These are phyloP conservation scores for Tilletiopsis washingtonensis DNA, from an alignment of 1,284 basidiomycete genomes.

Conservation along the genomic window DNA sequence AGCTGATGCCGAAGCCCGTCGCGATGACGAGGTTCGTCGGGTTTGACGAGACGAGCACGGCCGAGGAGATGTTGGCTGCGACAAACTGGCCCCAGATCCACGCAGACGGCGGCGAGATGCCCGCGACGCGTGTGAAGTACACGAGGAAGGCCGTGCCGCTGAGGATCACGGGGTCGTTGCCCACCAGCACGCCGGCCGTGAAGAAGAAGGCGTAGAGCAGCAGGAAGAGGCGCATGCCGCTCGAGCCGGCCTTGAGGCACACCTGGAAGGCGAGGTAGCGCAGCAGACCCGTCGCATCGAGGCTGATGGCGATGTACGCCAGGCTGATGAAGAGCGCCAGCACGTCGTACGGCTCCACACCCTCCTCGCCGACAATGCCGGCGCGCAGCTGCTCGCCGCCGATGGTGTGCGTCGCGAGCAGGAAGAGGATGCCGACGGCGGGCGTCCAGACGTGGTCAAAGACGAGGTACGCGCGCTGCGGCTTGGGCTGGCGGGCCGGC, in stretches of 20 bases:
- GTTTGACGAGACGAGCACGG: conserved; percentile 48
- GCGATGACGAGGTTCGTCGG: conserved; percentile 50
- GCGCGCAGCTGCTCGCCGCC: conserved; percentile 58
- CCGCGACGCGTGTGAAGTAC: conserved; percentile 70
- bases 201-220: conserved; percentile 76
- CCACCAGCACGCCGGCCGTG: conserved; percentile 67
- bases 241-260: conserved; percentile 43
- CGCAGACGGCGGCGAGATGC: conserved; percentile 56
- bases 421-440: conserved; percentile 65
- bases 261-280: conserved; percentile 81
- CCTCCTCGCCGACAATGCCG: conserved; percentile 63
- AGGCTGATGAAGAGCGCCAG: conserved; percentile 84
- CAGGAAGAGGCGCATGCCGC: conserved; percentile 56
- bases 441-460: conserved; percentile 52
- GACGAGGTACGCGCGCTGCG: conserved; percentile 2
- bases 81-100: conserved; percentile 66
- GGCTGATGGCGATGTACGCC: conserved; percentile 86
- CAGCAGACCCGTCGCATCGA: conserved; percentile 81
- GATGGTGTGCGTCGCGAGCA: conserved; percentile 69
- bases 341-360: conserved; percentile 83
- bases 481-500: not conserved
- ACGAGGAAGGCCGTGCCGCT: conserved; percentile 73
- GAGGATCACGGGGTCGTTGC: conserved; percentile 59
- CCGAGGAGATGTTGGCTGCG: conserved; percentile 66
- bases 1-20: conserved; percentile 34